Evolutionary conservation across 148 eudicot genomes (phyloP), one percentile per base, ranked within the genome.

Genomic region (Silene conica): DNA sequence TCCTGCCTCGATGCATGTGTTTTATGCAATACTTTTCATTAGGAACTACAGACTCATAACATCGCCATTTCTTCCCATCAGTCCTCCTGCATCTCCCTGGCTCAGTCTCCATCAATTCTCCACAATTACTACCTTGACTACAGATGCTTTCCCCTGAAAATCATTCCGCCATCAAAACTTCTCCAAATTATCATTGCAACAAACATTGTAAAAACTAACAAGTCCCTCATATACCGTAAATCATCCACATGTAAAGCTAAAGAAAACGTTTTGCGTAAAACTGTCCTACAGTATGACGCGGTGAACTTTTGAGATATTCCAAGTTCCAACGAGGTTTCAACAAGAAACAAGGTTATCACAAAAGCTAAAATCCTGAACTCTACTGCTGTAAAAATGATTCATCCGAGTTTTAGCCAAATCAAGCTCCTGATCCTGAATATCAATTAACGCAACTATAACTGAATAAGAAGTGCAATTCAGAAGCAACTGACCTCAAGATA

Each of bases 51-150:
- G 72, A 28, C 54, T 73, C 76, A 26, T 67, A 75, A 70, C 94
- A 89, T 80, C 94, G 83, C 94, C 94, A 89, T 70, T 82, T 87
- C 83, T 83, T 87, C 28, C 94, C 94, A 70, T 89, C 94, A 3
- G 91, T 89, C 78, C 94, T 89, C 75, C 89, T 84, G 74, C 94
- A 89, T 74, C 91, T 89, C 64, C 86, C 83, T 0, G 87, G 81
- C 58, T 86, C 87, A 13, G 79, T 48, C 74, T 86, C 91, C 82
- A 79, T 83, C 69, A 56, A 16, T 59, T 76, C 60, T 55, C 56
- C 73, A 61, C 41, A 60, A 65, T 81, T 75, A 15, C 56, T 71
- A 31, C 34, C 34, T 31, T 31, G 34, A 31, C 3, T 31, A 31
- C 34, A 31, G 34, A 2, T 31, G 34, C 34, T 31, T 3, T 31